Evolutionary conservation across 2,329 filamentous ascomycete genomes (phyloP).

Genomic region (Apiospora sp.): DNA sequence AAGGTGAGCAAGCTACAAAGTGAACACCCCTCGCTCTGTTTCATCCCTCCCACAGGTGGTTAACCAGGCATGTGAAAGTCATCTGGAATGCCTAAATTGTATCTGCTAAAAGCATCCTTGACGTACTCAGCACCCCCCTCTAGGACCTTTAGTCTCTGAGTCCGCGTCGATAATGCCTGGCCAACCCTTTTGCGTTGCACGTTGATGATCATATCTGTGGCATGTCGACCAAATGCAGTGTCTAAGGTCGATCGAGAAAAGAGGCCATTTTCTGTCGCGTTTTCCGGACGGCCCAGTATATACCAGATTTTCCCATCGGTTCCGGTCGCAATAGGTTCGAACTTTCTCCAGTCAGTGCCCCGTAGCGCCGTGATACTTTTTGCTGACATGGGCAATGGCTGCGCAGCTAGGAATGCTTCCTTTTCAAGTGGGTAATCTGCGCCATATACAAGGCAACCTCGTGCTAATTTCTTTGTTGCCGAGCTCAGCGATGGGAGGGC

Average conservation of each 20-base stretch:
- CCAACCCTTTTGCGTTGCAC: neutral
- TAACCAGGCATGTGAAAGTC: neutral
- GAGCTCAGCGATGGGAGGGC: conserved; percentile 5
- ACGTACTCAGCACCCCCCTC: neutral
- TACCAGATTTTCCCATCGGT: conserved; percentile 2
- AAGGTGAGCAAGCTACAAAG: neutral
- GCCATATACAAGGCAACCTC: conserved; percentile 7
- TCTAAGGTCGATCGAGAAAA: conserved; percentile 7
- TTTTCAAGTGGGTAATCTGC: conserved; percentile 5
- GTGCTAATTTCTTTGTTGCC: neutral
- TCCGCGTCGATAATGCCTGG: conserved; percentile 1
- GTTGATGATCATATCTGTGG: conserved; percentile 13
- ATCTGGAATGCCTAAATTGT: neutral
- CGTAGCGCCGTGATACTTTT: neutral
- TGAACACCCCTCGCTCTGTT: neutral
- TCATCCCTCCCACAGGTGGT: neutral
- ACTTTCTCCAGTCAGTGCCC: conserved; percentile 4
- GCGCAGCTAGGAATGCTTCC: conserved; percentile 5
- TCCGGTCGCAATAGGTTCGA: conserved; percentile 5
- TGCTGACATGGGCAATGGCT: neutral
- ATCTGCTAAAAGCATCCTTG: neutral
- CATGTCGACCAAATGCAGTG: conserved; percentile 7
- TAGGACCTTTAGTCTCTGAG: neutral
- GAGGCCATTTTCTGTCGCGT: conserved; percentile 7
- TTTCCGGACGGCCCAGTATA: conserved; percentile 6